Conservation (phyloP, 768 basidiomycete genomes). For the Calocybe gangraenosa region DNA sequence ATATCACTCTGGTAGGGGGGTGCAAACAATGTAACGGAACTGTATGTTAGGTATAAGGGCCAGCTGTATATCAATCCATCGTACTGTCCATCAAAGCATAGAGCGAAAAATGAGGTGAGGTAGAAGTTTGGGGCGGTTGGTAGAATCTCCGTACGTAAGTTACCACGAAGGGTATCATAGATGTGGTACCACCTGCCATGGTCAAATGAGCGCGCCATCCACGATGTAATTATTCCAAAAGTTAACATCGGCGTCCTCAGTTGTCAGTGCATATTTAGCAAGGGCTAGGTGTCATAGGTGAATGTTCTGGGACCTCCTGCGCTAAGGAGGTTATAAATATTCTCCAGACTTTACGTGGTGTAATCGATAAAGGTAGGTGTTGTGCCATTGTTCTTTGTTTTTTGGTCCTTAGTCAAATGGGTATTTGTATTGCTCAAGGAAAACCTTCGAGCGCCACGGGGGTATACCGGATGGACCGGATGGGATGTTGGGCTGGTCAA, state of each 20-base stretch:
- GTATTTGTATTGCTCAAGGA: background rate
- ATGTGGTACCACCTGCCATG: constrained; percentile 9
- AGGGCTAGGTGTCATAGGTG: constrained; percentile 9
- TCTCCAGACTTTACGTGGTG: constrained; percentile 8
- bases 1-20: background rate
- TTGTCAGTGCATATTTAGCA: constrained; percentile 7
- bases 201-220: background rate
- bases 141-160: constrained; percentile 9
- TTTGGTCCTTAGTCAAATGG: constrained; percentile 5
- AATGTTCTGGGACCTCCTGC: constrained; percentile 11
- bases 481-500: constrained; percentile 6
- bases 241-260: constrained; percentile 9
- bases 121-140: background rate
- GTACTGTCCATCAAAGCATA: constrained; percentile 1
- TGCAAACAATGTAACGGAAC: background rate
- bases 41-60: constrained; percentile 1
- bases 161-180: constrained; percentile 14
- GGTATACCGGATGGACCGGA: constrained; percentile 1
- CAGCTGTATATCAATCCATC: background rate
- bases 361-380: constrained; percentile 1
- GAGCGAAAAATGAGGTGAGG: background rate
- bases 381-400: background rate
- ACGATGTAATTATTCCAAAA: background rate
- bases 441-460: constrained; percentile 9
- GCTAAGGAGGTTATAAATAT: constrained; percentile 16